Evolutionary conservation across 192 early-diverging fungal species (phyloP).

Genomic region (Backusella parvicylindrica): DNA sequence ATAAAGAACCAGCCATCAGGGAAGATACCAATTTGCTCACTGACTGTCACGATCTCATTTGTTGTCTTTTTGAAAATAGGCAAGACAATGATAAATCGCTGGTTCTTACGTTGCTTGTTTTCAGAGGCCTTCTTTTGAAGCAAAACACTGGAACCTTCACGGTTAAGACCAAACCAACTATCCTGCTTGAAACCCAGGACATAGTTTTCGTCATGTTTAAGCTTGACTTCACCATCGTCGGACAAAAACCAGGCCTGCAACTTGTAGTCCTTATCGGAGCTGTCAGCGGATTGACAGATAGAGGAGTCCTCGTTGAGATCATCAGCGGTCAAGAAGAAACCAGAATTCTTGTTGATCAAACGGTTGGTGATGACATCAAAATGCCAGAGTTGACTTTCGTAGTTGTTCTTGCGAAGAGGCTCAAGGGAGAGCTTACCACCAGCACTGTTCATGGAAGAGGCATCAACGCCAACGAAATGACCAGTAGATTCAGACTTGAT

Average conservation of each 20-base stretch:
- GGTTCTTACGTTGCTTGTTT: not conserved
- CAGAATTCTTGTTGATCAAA: constrained; percentile 18
- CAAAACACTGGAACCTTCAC: constrained; percentile 17
- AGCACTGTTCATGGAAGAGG: not conserved
- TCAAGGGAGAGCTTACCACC: constrained; percentile 15
- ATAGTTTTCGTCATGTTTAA: constrained; percentile 8
- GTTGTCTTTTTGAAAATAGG: constrained; percentile 26
- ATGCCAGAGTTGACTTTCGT: constrained; percentile 27
- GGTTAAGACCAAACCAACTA: constrained; percentile 23
- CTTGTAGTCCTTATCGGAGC: not conserved
- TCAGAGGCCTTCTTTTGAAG: constrained; percentile 9
- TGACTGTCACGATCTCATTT: not conserved
- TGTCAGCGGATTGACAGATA: constrained; percentile 7
- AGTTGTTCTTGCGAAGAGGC: constrained; percentile 12
- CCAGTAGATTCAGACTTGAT: constrained; percentile 16
- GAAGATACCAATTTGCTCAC: constrained; percentile 13
- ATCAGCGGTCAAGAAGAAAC: constrained; percentile 16
- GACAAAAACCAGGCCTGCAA: constrained; percentile 12
- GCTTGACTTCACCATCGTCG: not conserved
- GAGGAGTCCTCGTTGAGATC: constrained; percentile 13
- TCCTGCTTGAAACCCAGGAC: constrained; percentile 20
- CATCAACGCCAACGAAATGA: constrained; percentile 18
- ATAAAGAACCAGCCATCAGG: constrained; percentile 40
- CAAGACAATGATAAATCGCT: constrained; percentile 12
- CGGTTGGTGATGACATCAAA: not conserved